Base-by-base conservation (phyloP, 805 yeast species). In the Nakazawaea pomicola region DNA sequence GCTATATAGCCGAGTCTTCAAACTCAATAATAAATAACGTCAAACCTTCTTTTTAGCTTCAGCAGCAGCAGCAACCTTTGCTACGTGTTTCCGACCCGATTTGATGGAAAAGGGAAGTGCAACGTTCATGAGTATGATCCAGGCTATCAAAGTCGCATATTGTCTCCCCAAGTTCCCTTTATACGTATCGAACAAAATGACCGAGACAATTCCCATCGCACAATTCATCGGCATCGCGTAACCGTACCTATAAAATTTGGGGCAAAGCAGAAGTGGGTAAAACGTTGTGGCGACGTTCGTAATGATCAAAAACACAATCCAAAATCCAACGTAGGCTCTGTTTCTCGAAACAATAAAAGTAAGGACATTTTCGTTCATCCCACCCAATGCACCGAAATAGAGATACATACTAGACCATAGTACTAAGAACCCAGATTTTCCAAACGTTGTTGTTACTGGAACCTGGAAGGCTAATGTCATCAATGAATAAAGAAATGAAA, bases 391-490 rank as follows among this genome's bases (percentile, higher is more conserved):
- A 47, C 76, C 64, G 78, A 83, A 74, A 12, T 82, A 70, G 37
- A 83, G 50, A 57, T 68, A 83, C 6, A 78, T 72, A 29, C 76
- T 54, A 64, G 78, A 61, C 90, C 90, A 83, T 48, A 75, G 79
- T 1, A 83, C 77, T 29, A 82, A 61, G 54, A 83, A 83, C 1
- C 91, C 91, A 3, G 74, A 67, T 34, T 62, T 65, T 1, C 87
- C 89, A 11, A 77, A 83, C 0, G 86, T 61, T 3, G 40, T 51
- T 12, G 74, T 69, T 55, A 80, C 72, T 49, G 76, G 74, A 18
- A 82, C 69, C 54, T 83, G 88, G 65, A 78, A 80, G 1, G 85
- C 86, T 14, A 82, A 71, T 23, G 86, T 71, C 5, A 85, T 76
- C 27, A 77, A 60, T 20, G 80, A 68, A 51, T 73, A 74, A 36